Conservation (phyloP, 371 early-diverging fungal genomes). For the Dinochytrium kinnereticum region DNA sequence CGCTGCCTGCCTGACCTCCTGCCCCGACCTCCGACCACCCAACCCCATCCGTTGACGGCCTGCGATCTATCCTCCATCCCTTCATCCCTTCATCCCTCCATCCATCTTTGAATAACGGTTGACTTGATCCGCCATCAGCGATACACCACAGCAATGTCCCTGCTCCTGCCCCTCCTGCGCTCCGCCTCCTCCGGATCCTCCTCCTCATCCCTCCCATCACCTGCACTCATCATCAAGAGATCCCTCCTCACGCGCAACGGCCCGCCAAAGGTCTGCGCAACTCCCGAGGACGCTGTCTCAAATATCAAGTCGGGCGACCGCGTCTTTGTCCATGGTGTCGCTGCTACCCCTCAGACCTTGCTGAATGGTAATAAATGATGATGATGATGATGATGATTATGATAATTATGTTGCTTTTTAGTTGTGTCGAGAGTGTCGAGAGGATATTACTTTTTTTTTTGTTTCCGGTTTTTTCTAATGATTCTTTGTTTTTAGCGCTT, state of each 20-base stretch:
- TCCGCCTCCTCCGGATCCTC: background rate
- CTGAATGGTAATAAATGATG: background rate
- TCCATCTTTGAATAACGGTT: too few species aligned
- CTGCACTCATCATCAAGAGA: background rate
- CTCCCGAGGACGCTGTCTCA: slow-evolving; percentile 50
- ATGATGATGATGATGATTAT: too few species aligned
- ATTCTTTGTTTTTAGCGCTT: slow-evolving; percentile 34
- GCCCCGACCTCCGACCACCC: too few species aligned
- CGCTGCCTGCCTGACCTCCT: too few species aligned
- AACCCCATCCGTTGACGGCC: too few species aligned
- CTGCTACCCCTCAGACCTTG: slow-evolving; percentile 32
- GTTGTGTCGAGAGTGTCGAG: too few species aligned
- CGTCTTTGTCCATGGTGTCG: slow-evolving; percentile 54
- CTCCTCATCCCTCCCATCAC: background rate
- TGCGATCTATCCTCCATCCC: too few species aligned
- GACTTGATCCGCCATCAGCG: too few species aligned
- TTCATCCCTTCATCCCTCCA: too few species aligned
- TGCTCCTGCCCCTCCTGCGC: background rate
- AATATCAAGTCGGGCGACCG: slow-evolving; percentile 37
- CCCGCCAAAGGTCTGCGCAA: slow-evolving; percentile 29
- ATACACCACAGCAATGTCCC: too few species aligned
- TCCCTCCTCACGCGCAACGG: slow-evolving; percentile 27
- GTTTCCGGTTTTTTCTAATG: background rate
- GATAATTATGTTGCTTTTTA: too few species aligned
- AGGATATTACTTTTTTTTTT: background rate